Percentiles rank a stretch among this genome's conserved stretches.
These are phyloP conservation scores for Spongispora temasekensis DNA, from an alignment of 1,284 basidiomycete species.

Conservation along the genomic window DNA sequence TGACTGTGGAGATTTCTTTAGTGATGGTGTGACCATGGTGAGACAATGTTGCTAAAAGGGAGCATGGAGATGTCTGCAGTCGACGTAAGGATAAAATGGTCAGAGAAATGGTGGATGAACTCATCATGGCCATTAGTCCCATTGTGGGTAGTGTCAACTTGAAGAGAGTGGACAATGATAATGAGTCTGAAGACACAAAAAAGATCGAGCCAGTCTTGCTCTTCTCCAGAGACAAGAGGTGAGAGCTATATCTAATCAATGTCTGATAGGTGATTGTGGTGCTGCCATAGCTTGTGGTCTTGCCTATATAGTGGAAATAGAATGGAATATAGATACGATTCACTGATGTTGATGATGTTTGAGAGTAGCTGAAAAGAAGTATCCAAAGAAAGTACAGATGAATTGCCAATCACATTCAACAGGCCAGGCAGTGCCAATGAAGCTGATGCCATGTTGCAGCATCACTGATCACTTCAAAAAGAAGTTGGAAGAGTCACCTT, in stretches of 20 bases:
- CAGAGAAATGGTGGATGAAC: slow-evolving; percentile 24
- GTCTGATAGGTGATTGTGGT: slow-evolving; percentile 33
- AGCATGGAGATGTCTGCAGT: slow-evolving; percentile 57
- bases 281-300: slow-evolving; percentile 32
- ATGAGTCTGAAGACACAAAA: slow-evolving; percentile 29
- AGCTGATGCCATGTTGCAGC: no score
- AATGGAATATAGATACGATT: slow-evolving; percentile 56
- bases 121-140: slow-evolving; percentile 24
- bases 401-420: no score
- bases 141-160: slow-evolving; percentile 43
- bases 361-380: slow-evolving; percentile 44
- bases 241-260: slow-evolving; percentile 38
- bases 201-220: slow-evolving; percentile 39
- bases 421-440: no score
- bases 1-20: slow-evolving; percentile 27
- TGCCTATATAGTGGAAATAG: slow-evolving; percentile 38
- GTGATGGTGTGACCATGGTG: slow-evolving; percentile 67
- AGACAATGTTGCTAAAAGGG: slow-evolving; percentile 74
- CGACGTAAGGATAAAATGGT: slow-evolving; percentile 45
- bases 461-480: no score
- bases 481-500: no score
- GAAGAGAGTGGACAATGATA: slow-evolving; percentile 40
- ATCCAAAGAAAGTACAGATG: slow-evolving; percentile 32
- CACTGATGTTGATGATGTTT: slow-evolving; percentile 55
- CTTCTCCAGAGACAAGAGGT: slow-evolving; percentile 49